Evolutionary conservation across 495 filamentous ascomycete genomes (phyloP).

Genomic region (Xylaria curta): DNA sequence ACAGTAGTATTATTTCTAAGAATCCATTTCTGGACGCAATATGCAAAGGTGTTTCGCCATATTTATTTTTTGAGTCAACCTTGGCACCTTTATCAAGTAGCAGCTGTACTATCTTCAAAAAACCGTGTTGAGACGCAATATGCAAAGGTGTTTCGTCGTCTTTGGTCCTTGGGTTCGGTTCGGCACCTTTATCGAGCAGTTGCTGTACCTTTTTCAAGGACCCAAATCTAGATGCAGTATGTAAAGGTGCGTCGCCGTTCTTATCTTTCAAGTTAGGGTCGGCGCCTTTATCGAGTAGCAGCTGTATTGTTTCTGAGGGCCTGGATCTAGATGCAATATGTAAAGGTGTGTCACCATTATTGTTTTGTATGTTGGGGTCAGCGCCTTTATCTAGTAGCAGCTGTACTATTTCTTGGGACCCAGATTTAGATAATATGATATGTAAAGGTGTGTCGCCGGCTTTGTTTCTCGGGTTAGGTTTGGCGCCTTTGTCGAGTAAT

Average conservation of each 20-base stretch:
- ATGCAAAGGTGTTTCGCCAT: not conserved
- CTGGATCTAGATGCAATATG: not conserved
- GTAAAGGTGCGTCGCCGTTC: not conserved
- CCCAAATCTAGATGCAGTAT: accelerated
- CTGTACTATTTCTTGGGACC: too few relatives aligned
- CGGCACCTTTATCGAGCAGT: too few relatives aligned
- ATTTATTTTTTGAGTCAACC: not conserved
- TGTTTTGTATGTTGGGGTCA: too few relatives aligned
- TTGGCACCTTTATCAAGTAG: constrained; percentile 1
- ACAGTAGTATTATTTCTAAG: too few relatives aligned
- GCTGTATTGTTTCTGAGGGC: too few relatives aligned
- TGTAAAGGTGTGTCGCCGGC: not conserved
- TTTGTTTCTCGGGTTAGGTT: not conserved
- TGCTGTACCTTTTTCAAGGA: too few relatives aligned
- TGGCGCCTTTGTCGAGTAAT: not conserved
- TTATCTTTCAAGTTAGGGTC: not conserved
- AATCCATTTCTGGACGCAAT: not conserved
- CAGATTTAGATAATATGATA: accelerated
- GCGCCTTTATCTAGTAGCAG: not conserved
- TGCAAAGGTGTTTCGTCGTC: too few relatives aligned
- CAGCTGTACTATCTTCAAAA: not conserved
- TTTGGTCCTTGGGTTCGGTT: too few relatives aligned
- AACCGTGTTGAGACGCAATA: too few relatives aligned
- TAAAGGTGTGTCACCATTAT: not conserved
- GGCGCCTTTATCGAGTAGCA: not conserved